Base-by-base conservation (phyloP, 208 protist species). In the Trichomonas gallinae region DNA sequence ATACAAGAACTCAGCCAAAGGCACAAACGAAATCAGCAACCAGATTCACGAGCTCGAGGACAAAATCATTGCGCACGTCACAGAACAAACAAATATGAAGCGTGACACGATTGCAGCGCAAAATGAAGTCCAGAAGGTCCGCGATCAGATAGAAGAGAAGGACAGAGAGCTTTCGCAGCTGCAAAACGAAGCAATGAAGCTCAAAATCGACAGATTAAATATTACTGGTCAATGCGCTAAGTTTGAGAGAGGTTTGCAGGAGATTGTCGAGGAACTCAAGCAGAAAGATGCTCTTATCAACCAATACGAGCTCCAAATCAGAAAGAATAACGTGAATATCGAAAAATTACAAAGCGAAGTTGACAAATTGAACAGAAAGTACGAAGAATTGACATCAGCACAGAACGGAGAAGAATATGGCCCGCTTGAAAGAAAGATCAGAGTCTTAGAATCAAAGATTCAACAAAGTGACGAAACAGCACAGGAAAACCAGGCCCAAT, bases 401-500 rank as follows among this genome's bases (percentile, higher is more conserved):
- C 87, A 93, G 46, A 93, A 93, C 46, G 87, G 87, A 58, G 87
- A 93, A 93, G 87, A 93, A 51, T 93, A 93, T 38, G 40, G 44
- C 38, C 87, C 87, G 34, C 31, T 93, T 17, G 87, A 93, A 93
- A 23, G 87, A 13, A 93, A 93, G 44, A 93, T 93, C 45, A 4
- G 87, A 38, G n/a, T 44, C 15, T 44, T 93, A n/a, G 40, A 93
- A 51, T 48, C 44, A 0, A 34, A 40, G 44, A 93, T 93, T 38
- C 44, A 93, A 93, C 87, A 93, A 51, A 51, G 3, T 38, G 87
- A 93, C 38, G 44, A 58, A 34, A 26, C 11, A 11, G 15, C 40
- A 10, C 87, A 93, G 51, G 87, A 93, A 38, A 93, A 93, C n/a
- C 87, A 93, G 46, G 87, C 87, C 8, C 42, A 23, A 38, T 93